Evolutionary conservation across 345 rosid genomes (phyloP), one percentile per base, ranked within the genome.

Genomic region (Clausena lansium): DNA sequence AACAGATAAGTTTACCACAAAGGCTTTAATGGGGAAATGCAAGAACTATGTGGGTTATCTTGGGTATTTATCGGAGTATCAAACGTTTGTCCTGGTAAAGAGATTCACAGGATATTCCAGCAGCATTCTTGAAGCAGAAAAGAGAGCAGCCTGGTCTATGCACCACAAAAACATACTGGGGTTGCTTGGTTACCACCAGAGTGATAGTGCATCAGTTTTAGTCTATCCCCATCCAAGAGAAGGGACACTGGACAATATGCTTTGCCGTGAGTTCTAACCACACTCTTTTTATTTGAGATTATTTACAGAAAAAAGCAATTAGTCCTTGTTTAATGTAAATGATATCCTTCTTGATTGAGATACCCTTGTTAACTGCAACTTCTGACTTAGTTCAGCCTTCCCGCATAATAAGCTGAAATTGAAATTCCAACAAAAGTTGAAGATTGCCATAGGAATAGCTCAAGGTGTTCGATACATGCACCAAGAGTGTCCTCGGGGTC

Each of bases 391-490:
- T 3, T 8, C 81, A 85, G 83, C 73, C 58, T 70, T 30, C 15
- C 47, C 27, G 28, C 61, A 62, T 68, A 28, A 11, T 28, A 65
- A 55, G 14, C 50, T 66, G 64, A 61, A 73, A n/a, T 50, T 83
- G 71, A 75, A 39, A 76, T 86, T 86, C 54, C 38, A 75, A 45
- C 81, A 77, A 14, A 81, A 74, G 54, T 11, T 86, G 79, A 80
- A 80, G 70, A 83, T 86, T 24, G 88, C 86, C 45, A 36, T 75
- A 50, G 80, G 73, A 25, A 82, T 72, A 38, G 86, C 86, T 50
- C 71, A 77, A 24, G 88, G 70, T 2, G 27, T 83, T 57, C 82
- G 85, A 57, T 86, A 83, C 38, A 79, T 86, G 88, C 88, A 86
- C 45, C 81, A 78, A 76, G 85, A 84, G 67, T 84, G 84, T 75